Evolutionary conservation across 2,329 filamentous ascomycete genomes (phyloP).

Genomic region (Aspergillus ustus): DNA sequence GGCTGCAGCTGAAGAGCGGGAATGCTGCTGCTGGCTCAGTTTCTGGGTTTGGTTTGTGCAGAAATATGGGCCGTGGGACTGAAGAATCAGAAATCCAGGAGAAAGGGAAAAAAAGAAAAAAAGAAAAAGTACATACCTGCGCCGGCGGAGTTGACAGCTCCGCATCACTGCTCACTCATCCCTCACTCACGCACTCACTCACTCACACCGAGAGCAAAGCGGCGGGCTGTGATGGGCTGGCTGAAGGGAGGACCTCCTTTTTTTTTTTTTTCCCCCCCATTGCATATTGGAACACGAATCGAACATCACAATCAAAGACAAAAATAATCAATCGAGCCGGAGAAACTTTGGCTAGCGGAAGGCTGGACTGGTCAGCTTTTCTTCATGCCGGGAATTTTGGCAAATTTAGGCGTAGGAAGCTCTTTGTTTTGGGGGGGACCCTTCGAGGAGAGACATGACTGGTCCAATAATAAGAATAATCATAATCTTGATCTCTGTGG

Average conservation of each 20-base stretch:
- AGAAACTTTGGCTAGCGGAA: not conserved
- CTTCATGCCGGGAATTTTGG: not conserved
- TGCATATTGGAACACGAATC: not conserved
- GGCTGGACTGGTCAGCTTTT: slow-evolving; percentile 2
- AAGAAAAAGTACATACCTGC: not conserved
- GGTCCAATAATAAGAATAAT: no score
- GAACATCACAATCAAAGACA: not conserved
- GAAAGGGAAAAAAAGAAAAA: not conserved
- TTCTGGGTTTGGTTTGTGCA: not conserved
- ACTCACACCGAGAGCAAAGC: not conserved
- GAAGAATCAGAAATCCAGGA: not conserved
- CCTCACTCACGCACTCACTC: no score
- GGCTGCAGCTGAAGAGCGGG: not conserved
- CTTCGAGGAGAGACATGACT: not conserved
- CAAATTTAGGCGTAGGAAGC: not conserved
- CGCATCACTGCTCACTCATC: not conserved
- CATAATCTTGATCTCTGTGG: no score
- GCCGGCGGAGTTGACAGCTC: not conserved
- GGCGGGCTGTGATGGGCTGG: not conserved
- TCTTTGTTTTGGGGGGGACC: not conserved
- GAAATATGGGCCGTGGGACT: not conserved
- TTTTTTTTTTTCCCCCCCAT: not conserved
- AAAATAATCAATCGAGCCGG: not conserved
- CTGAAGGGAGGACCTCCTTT: not conserved
- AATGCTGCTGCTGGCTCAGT: no score